Conservation (phyloP, 305 asterid genomes). For the Fraxinus nigra region DNA sequence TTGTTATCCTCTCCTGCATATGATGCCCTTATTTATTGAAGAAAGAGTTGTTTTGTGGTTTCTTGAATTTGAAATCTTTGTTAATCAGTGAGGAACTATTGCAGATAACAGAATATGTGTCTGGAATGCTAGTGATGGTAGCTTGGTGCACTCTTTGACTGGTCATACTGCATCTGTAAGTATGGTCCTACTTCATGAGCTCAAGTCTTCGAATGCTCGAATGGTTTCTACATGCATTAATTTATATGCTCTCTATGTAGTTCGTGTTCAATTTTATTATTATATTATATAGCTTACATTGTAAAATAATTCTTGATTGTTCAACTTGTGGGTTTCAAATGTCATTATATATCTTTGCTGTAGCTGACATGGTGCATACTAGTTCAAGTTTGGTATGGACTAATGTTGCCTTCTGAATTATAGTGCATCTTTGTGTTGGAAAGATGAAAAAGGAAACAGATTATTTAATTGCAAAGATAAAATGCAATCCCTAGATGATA, state of each 20-base stretch:
- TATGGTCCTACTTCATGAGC: slow-evolving; percentile 27
- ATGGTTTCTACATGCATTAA: not conserved
- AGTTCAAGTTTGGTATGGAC: not conserved
- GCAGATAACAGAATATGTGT: slow-evolving; percentile 98
- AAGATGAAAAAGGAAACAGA: not conserved
- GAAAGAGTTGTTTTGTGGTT: slow-evolving; percentile 26
- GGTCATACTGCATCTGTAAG: slow-evolving; percentile 93
- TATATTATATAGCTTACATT: not conserved
- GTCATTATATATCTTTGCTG: not conserved
- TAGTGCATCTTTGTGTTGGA: not conserved
- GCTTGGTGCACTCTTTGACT: slow-evolving; percentile 96
- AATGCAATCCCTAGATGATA: not conserved
- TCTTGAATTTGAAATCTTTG: slow-evolving; percentile 15
- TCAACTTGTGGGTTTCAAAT: not conserved
- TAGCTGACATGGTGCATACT: not conserved
- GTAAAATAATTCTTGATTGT: not conserved
- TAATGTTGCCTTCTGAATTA: not conserved
- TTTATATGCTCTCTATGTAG: not conserved
- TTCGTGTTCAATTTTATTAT: not conserved
- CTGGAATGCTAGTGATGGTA: slow-evolving; percentile 99
- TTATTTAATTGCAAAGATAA: not conserved
- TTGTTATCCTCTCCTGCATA: not conserved
- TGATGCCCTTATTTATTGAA: slow-evolving; percentile 17
- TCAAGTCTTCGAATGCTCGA: slow-evolving; percentile 5
- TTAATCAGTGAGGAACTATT: slow-evolving; percentile 25